phyloP scores from a whole-genome alignment of 495 filamentous ascomycete genomes.

The Clavariopsis aquatica region DNA sequence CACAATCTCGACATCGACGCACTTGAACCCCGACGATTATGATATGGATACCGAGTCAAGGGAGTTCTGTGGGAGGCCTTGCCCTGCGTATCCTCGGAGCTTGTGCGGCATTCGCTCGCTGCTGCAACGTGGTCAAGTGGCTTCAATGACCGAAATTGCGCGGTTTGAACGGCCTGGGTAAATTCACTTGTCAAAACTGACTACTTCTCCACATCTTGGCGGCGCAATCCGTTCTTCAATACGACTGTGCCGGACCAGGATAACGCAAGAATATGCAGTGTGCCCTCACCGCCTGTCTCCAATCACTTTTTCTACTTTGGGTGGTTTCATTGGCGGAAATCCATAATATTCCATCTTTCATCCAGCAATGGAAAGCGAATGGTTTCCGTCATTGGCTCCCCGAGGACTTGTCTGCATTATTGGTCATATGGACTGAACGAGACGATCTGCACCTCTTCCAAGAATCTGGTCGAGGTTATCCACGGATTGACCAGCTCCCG shows the following conservation, averaged over 20 bases:
- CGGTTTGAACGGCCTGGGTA: constrained; percentile 23
- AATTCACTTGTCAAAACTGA: constrained; percentile 23
- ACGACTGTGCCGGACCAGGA: background rate
- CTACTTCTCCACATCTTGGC: constrained; percentile 29
- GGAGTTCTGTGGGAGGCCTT: background rate
- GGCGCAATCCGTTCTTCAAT: background rate
- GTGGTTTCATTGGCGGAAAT: constrained; percentile 7
- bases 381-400: background rate
- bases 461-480: background rate
- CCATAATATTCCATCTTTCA: background rate
- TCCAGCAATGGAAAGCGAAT: background rate
- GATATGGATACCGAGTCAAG: background rate
- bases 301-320: background rate
- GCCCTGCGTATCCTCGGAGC: background rate
- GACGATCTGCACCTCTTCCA: background rate
- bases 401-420: background rate
- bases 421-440: constrained; percentile 5
- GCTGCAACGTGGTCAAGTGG: background rate
- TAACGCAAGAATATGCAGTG: background rate
- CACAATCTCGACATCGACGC: background rate
- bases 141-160: background rate
- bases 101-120: background rate
- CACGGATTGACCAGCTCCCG: background rate
- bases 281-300: constrained; percentile 11
- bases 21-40: background rate